These are phyloP conservation scores for Dendrobium catenatum DNA, from an alignment of 106 monocot species.

Conservation along the genomic window DNA sequence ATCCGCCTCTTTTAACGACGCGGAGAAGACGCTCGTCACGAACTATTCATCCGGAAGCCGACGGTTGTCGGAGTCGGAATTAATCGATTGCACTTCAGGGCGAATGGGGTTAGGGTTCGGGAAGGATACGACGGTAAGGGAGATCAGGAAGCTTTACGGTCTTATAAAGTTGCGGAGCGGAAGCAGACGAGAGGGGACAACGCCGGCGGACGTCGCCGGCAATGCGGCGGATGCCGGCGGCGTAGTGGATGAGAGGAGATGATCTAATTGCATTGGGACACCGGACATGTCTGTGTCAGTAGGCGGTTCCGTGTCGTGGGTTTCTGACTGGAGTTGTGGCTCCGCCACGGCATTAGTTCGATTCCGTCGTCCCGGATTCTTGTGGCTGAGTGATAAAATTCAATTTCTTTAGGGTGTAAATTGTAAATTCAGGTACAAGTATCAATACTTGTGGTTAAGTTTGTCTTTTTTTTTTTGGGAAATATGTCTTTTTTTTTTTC, in stretches of 20 bases:
- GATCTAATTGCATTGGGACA: not conserved
- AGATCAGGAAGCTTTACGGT: slow-evolving; percentile 60
- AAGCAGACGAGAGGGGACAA: slow-evolving; percentile 19
- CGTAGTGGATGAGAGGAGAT: not conserved
- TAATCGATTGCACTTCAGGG: not conserved
- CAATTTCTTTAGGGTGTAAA: not conserved
- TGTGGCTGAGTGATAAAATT: not conserved
- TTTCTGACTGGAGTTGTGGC: not conserved
- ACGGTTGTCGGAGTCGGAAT: not conserved
- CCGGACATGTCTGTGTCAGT: not conserved
- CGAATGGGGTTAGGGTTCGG: not conserved
- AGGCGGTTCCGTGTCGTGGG: slow-evolving; percentile 2
- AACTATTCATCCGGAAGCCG: not conserved
- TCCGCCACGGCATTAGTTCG: not conserved
- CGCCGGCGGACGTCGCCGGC: slow-evolving; percentile 11
- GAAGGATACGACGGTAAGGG: slow-evolving; percentile 35
- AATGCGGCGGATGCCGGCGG: slow-evolving; percentile 2
- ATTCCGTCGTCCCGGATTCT: not conserved
- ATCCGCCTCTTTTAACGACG: not conserved
- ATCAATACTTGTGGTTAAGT: too few species aligned
- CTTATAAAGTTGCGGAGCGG: slow-evolving; percentile 39
- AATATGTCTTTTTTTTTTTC: too few species aligned
- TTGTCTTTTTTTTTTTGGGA: too few species aligned
- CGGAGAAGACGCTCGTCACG: not conserved
- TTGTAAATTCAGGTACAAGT: not conserved